Percentiles rank a stretch among this genome's conserved stretches.
Evolutionary conservation across 1,284 basidiomycete species (phyloP).

Genomic region (Hypsizygus ulmarius): DNA sequence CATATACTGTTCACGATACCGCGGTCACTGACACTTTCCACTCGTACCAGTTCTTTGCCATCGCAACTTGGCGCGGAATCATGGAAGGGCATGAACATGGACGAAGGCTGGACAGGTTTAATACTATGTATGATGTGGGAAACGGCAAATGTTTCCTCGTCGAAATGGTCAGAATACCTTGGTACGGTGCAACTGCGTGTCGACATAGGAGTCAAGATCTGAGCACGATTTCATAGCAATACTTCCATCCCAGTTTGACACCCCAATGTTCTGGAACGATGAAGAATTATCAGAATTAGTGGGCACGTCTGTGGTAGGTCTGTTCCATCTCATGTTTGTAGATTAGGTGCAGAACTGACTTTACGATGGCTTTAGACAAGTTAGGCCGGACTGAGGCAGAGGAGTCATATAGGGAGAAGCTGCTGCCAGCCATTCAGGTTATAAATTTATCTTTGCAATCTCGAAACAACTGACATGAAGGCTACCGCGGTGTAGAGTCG

Average conservation of each 20-base stretch:
- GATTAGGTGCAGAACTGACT: conserved; percentile 6
- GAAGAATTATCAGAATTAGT: conserved; percentile 74
- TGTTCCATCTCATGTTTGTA: conserved; percentile 30
- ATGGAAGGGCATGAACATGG: conserved; percentile 61
- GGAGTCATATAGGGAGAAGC: conserved; percentile 62
- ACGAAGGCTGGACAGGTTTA: conserved; percentile 81
- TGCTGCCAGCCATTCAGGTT: conserved; percentile 69
- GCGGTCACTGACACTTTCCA: conserved; percentile 74
- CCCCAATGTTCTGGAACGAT: conserved; percentile 93
- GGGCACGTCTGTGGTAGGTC: conserved; percentile 86
- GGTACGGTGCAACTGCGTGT: conserved; percentile 39
- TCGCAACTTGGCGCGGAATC: conserved; percentile 51
- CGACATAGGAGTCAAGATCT: neutral
- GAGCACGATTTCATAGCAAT: conserved; percentile 36
- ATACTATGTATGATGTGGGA: conserved; percentile 98
- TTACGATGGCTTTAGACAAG: conserved; percentile 58
- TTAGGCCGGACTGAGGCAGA: conserved; percentile 87
- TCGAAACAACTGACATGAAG: conserved; percentile 6
- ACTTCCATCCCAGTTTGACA: conserved; percentile 78
- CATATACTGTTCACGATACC: conserved; percentile 84
- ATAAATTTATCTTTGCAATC: conserved; percentile 17
- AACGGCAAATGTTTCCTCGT: conserved; percentile 53
- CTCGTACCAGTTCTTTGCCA: conserved; percentile 70
- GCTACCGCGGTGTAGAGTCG: conserved; percentile 48
- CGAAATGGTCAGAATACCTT: conserved; percentile 70